Base-by-base conservation (phyloP, 2,329 filamentous ascomycete species). In the Colletotrichum orbiculare region DNA sequence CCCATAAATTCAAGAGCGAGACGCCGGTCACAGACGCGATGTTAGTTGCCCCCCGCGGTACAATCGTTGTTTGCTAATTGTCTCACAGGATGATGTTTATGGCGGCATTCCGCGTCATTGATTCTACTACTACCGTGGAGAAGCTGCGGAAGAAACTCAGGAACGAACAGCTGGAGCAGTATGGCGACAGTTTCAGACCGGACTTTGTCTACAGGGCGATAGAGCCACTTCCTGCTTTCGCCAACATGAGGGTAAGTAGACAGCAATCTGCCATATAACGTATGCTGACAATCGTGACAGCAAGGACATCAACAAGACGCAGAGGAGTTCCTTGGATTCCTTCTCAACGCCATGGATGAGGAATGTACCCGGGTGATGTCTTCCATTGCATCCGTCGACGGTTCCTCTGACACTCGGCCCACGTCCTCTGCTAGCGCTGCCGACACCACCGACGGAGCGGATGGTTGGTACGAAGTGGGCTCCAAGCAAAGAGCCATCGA, bases 271-370 rank as follows among this genome's bases (percentile, higher is more conserved):
- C 33, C 33, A 35, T 6, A 34, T 43, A 8, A 54, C 15, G 11
- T 8, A 15, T n/a, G 52, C 72, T 74, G 67, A 73, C 68, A 63
- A 71, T 77, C 47, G 68, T 78, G 60, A 55, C 69, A 94, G 90
- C 91, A 94, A 66, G 96, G 96, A 13, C 95, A 97, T 72, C 96
- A 99, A 76, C 95, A 99, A 82, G 96, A 99, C 79, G 96, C 96
- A 1, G 94, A 99, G 74, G 96, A 99, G 74, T 99, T 99, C 71
- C 82, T 99, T 33, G 95, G 94, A 0, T 97, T 98, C 75, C 83
- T 99, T 39, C 84, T 99, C 4, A 94, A 97, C 73, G 93, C 93
- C 52, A 87, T 99, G 39, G 94, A 97, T 71, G 94, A 98, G 69
- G 96, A 99, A 77, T 97, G 94, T 75, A 88, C 89, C 13, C 85